Evolutionary conservation across 1,284 basidiomycete species (phyloP), one percentile per base, ranked within the genome.

Genomic region (Cutaneotrichosporon cyanovorans): DNA sequence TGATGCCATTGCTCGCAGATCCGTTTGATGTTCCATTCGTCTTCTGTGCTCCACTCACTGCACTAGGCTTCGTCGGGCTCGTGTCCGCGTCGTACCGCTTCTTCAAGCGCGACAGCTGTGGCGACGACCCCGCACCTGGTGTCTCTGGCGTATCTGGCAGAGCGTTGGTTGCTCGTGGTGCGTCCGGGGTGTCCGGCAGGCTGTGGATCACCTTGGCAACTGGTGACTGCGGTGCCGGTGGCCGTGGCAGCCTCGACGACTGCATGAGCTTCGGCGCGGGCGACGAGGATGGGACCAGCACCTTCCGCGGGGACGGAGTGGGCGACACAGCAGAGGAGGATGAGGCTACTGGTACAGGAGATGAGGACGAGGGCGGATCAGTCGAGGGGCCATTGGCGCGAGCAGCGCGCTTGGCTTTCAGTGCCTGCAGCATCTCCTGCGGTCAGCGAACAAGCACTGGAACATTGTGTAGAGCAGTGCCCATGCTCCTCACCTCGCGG

Each of bases 41-140:
- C n/a, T n/a, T n/a, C n/a, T n/a, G n/a, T n/a, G n/a, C n/a, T n/a
- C n/a, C n/a, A n/a, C n/a, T n/a, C 25, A 28, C 25, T 7, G 25
- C 7, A 12, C 8, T 28, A 7, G 25, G 12, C 39, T 37, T 46
- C 19, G 32, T 47, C 15, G 35, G 52, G 31, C 31, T 45, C 15
- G 21, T 30, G 12, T 15, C 47, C 14, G 50, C 52, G 38, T 56
- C 59, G 19, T 42, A 45, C 20, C 52, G 56, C 16, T 50, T 42
- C 50, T 59, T 66, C 42, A 58, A 38, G 18, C 51, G 50, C 22
- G 49, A 54, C 18, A 56, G 50, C 15, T 42, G 56, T 36, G 39
- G 56, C 14, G 60, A 57, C 20, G 60, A 54, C 2, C 28, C 25
- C 4, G 58, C 25, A 12, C 25, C 25, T 28, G 25, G 25, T 28